phyloP scores from a whole-genome alignment of 108 stramenopile species.

The Chaetoceros muelleri region DNA sequence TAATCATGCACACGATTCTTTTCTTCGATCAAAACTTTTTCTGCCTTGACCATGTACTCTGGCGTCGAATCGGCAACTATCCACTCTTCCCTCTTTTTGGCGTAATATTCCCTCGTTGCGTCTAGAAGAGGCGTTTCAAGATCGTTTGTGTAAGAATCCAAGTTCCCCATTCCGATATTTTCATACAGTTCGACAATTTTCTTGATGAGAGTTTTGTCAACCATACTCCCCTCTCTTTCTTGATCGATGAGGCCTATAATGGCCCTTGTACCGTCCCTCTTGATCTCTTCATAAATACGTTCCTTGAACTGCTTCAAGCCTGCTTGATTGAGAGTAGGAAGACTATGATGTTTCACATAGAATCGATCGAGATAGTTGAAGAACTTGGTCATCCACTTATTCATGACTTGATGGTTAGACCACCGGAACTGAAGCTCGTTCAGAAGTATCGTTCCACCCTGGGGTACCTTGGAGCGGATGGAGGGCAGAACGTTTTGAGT shows the following conservation, averaged over 20 bases:
- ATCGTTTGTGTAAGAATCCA: constrained; percentile 87
- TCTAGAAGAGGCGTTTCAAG: constrained; percentile 85
- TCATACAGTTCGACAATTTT: constrained; percentile 92
- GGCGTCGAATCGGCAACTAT: constrained; percentile 91
- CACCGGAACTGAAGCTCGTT: constrained; percentile 91
- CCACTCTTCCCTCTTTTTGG: constrained; percentile 92
- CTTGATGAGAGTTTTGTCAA: constrained; percentile 93
- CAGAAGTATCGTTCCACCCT: constrained; percentile 80
- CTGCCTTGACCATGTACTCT: constrained; percentile 95
- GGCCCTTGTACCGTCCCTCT: constrained; percentile 71
- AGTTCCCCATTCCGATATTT: constrained; percentile 91
- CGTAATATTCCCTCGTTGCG: constrained; percentile 87
- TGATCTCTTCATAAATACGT: constrained; percentile 93
- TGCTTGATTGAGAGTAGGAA: constrained; percentile 84
- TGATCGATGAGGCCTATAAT: constrained; percentile 89
- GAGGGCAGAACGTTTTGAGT: constrained; percentile 83
- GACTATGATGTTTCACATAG: constrained; percentile 94
- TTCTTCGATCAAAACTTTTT: constrained; percentile 87
- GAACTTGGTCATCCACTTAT: constrained; percentile 98
- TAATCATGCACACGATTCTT: constrained; percentile 83
- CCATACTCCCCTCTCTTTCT: constrained; percentile 89
- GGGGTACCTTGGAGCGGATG: constrained; percentile 71
- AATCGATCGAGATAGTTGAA: constrained; percentile 98
- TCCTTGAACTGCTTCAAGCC: constrained; percentile 88
- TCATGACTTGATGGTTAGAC: constrained; percentile 99